These are phyloP conservation scores for Camellia lanceoleosa DNA, from an alignment of 148 eudicot species.

Conservation along the genomic window DNA sequence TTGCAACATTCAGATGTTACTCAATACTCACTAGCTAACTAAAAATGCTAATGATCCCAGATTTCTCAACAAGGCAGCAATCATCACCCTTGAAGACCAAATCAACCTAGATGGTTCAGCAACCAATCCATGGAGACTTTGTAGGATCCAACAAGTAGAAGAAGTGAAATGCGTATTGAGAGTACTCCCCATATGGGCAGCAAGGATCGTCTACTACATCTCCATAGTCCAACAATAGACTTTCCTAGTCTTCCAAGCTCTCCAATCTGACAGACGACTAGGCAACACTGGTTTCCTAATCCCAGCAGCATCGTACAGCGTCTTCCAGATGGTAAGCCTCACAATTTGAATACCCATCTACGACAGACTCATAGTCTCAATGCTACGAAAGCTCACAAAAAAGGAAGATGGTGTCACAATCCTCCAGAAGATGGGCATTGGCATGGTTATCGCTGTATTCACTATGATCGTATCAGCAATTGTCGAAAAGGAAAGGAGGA, in stretches of 20 bases:
- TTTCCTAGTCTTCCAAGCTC: constrained; percentile 47
- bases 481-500: constrained; percentile 27
- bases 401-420: constrained; percentile 38
- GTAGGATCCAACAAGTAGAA: constrained; percentile 48
- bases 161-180: constrained; percentile 45
- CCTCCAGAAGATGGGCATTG: constrained; percentile 41
- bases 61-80: constrained; percentile 47
- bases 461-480: constrained; percentile 18
- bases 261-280: constrained; percentile 37
- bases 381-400: constrained; percentile 30
- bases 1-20: not conserved
- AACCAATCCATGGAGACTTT: constrained; percentile 39
- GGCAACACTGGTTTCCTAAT: constrained; percentile 30
- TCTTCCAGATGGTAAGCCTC: constrained; percentile 39
- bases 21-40: not conserved
- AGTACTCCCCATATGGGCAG: constrained; percentile 47
- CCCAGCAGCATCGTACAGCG: constrained; percentile 46
- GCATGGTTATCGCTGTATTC: constrained; percentile 20
- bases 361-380: constrained; percentile 40
- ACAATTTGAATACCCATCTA: constrained; percentile 50
- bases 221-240: constrained; percentile 18
- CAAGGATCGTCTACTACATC: constrained; percentile 26
- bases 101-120: constrained; percentile 38
- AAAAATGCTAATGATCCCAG: constrained; percentile 1
- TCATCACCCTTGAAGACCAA: constrained; percentile 27